Conservation (phyloP, 352 stramenopile species). For the Aphanomyces cochlioides region DNA sequence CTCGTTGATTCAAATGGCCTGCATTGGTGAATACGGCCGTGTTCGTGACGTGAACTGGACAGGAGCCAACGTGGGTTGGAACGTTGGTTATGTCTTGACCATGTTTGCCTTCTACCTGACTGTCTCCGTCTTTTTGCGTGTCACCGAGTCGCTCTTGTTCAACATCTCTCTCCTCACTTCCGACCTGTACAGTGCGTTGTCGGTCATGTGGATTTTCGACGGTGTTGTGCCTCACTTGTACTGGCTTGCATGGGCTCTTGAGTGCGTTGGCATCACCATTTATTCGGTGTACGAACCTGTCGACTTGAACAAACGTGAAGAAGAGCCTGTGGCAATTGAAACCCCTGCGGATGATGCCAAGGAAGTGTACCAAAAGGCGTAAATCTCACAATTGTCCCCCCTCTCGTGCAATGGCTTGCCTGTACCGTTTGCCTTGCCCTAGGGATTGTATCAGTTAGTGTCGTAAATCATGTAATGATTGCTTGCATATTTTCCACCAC, state of each 20-base stretch:
- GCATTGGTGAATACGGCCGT: conserved; percentile 44
- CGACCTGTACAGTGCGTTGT: conserved; percentile 25
- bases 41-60: conserved; percentile 53
- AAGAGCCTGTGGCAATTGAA: not conserved
- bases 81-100: conserved; percentile 52
- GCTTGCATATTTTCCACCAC: too few species aligned
- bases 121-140: conserved; percentile 59
- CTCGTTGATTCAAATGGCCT: conserved; percentile 50
- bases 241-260: conserved; percentile 25
- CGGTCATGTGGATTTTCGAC: conserved; percentile 21
- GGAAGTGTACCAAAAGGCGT: conserved; percentile 12
- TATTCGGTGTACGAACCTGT: conserved; percentile 26
- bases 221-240: conserved; percentile 18
- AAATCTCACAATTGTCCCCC: not conserved
- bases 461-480: too few species aligned
- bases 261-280: conserved; percentile 21
- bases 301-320: not conserved
- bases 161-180: conserved; percentile 61
- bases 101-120: conserved; percentile 68
- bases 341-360: not conserved
- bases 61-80: conserved; percentile 55
- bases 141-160: conserved; percentile 67
- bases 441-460: not conserved
- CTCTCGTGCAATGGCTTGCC: not conserved
- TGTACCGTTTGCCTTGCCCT: not conserved